These are phyloP conservation scores for Neurospora sp. DNA, from an alignment of 2,329 filamentous ascomycete genomes.

Conservation along the genomic window DNA sequence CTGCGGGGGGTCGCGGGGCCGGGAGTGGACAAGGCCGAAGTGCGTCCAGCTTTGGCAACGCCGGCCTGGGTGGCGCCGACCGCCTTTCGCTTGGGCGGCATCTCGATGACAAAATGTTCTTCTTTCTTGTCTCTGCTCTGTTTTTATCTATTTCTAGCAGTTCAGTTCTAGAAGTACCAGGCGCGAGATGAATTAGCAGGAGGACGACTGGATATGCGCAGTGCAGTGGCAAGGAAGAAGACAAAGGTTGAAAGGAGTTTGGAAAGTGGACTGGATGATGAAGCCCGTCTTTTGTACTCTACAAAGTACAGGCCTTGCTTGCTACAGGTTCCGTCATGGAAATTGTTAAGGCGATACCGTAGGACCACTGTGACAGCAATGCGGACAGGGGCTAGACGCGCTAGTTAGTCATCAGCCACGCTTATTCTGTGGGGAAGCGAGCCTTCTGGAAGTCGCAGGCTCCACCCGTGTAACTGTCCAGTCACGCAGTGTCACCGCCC, in stretches of 20 bases:
- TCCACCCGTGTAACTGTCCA: background rate
- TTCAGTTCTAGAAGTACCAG: background rate
- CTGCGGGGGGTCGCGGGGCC: constrained; percentile 51
- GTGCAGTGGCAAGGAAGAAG: background rate
- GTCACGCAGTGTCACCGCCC: background rate
- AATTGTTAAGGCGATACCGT: background rate
- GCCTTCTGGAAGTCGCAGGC: background rate
- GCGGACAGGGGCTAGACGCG: constrained; percentile 4
- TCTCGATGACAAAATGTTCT: constrained; percentile 21
- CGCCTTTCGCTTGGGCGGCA: constrained; percentile 67
- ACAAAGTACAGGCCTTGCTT: background rate
- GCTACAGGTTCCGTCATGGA: background rate
- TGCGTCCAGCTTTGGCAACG: constrained; percentile 44
- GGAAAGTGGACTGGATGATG: background rate
- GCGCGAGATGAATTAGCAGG: background rate
- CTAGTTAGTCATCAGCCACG: constrained; percentile 8
- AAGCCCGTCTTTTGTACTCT: background rate
- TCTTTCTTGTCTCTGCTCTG: background rate
- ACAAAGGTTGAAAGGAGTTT: background rate
- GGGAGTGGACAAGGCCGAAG: constrained; percentile 50
- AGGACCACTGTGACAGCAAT: background rate
- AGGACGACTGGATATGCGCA: background rate
- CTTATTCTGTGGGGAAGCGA: background rate
- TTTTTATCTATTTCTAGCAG: background rate
- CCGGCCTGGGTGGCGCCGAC: constrained; percentile 33